Evolutionary conservation across 371 early-diverging fungal genomes (phyloP).

Genomic region (Phascolomyces articulosus): DNA sequence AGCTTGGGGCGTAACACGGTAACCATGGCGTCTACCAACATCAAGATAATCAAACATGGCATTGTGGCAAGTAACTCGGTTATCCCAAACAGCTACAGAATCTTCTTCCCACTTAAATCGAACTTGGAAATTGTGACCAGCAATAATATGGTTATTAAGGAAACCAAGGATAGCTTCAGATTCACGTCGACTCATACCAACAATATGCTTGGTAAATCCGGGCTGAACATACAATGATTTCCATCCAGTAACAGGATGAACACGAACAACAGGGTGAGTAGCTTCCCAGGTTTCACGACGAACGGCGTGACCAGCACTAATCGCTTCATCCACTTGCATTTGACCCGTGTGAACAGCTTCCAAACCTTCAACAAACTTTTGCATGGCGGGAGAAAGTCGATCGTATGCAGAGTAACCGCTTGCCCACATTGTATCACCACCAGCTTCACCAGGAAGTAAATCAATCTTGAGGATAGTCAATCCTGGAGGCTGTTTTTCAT

Average conservation of each 20-base stretch:
- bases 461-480: constrained; percentile 59
- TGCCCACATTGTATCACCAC: constrained; percentile 65
- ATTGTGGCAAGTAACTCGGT: constrained; percentile 54
- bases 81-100: constrained; percentile 68
- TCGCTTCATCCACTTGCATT: constrained; percentile 40
- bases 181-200: constrained; percentile 57
- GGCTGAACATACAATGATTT: constrained; percentile 65
- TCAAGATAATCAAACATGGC: constrained; percentile 56
- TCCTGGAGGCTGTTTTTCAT: constrained; percentile 63
- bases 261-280: constrained; percentile 63
- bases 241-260: constrained; percentile 73
- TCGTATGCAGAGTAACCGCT: constrained; percentile 65
- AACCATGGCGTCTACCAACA: constrained; percentile 40
- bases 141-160: constrained; percentile 50
- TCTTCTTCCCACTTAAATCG: constrained; percentile 64
- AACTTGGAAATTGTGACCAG: constrained; percentile 63
- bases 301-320: constrained; percentile 38
- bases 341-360: constrained; percentile 65
- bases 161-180: constrained; percentile 61
- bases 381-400: constrained; percentile 58
- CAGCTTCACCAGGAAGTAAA: constrained; percentile 45
- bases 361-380: constrained; percentile 60
- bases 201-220: constrained; percentile 64
- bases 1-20: constrained; percentile 43
- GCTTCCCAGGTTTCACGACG: constrained; percentile 45